Conservation (phyloP, 176 grass and related monocot genomes). For the Oryza longistaminata region DNA sequence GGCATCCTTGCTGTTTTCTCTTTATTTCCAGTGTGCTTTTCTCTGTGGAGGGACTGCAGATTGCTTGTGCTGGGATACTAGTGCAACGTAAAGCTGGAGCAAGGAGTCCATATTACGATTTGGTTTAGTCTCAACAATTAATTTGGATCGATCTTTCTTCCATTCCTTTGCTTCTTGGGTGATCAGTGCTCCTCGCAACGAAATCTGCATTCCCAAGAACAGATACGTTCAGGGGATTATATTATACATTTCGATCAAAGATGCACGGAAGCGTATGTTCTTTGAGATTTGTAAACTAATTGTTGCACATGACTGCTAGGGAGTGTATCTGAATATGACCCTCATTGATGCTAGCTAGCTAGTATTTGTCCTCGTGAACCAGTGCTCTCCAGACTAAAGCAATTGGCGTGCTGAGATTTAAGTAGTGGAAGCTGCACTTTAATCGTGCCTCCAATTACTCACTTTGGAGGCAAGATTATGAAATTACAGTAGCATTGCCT, state of each 20-base stretch:
- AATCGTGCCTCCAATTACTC: not conserved
- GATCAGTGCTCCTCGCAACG: slow-evolving; percentile 1
- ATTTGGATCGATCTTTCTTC: not conserved
- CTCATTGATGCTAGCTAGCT: not conserved
- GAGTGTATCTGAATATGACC: not conserved
- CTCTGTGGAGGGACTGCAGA: not conserved
- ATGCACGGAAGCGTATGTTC: slow-evolving; percentile 13
- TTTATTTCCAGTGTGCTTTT: not conserved
- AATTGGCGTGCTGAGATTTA: slow-evolving; percentile 18
- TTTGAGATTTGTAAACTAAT: slow-evolving; percentile 18
- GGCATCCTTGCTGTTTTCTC: not conserved
- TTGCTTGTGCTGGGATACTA: slow-evolving; percentile 4
- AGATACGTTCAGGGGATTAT: slow-evolving; percentile 3
- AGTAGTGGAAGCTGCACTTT: slow-evolving; percentile 24
- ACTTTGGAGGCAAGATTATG: slow-evolving; percentile 23
- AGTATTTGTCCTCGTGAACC: not conserved
- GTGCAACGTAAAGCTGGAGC: slow-evolving; percentile 18
- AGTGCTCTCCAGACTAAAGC: slow-evolving; percentile 11
- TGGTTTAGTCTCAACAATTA: not conserved
- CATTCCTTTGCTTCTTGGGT: not conserved
- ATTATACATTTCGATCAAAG: not conserved
- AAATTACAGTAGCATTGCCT: not conserved
- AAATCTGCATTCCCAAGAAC: slow-evolving; percentile 6
- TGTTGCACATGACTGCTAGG: not conserved
- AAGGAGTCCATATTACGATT: not conserved